Percentiles rank a stretch among this genome's conserved stretches.
phyloP scores from a whole-genome alignment of 495 filamentous ascomycete species.

The Talaromyces nanjingensis region DNA sequence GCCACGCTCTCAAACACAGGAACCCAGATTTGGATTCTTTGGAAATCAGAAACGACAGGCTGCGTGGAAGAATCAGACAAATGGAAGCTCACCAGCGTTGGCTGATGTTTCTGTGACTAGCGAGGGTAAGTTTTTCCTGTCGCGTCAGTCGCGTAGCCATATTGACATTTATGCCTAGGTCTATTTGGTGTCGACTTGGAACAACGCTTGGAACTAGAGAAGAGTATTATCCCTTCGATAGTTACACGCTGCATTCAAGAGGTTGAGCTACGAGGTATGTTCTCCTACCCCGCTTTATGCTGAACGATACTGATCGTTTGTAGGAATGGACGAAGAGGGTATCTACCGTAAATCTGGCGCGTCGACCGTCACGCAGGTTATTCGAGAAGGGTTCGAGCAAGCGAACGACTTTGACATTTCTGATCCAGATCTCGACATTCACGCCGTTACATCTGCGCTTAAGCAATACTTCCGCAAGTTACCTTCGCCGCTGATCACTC shows the following conservation, averaged over 20 bases:
- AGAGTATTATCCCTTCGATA: conserved; percentile 80
- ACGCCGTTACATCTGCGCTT: conserved; percentile 87
- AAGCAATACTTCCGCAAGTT: conserved; percentile 98
- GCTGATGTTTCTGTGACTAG: conserved; percentile 40
- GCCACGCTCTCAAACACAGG: conserved; percentile 41
- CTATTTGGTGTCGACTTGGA: conserved; percentile 91
- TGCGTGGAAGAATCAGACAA: conserved; percentile 42
- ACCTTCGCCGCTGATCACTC: conserved; percentile 85
- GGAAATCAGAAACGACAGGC: conserved; percentile 45
- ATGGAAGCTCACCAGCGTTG: conserved; percentile 45
- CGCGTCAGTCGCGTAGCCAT: not conserved
- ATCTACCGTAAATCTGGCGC: conserved; percentile 98
- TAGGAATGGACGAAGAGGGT: conserved; percentile 94
- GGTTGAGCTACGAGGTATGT: conserved; percentile 73
- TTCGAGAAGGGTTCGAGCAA: conserved; percentile 86
- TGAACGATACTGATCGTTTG: not conserved
- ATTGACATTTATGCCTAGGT: conserved; percentile 22
- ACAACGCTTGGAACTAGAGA: conserved; percentile 81
- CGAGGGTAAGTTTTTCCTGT: conserved; percentile 5
- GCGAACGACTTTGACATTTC: conserved; percentile 77
- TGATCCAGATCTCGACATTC: conserved; percentile 89
- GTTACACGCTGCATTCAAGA: conserved; percentile 95
- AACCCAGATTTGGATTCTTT: conserved; percentile 67
- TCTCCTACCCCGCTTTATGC: not conserved
- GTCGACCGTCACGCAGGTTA: conserved; percentile 73